These are phyloP conservation scores for Geotrichum carabidarum DNA, from an alignment of 1,139 yeast species.

Conservation along the genomic window DNA sequence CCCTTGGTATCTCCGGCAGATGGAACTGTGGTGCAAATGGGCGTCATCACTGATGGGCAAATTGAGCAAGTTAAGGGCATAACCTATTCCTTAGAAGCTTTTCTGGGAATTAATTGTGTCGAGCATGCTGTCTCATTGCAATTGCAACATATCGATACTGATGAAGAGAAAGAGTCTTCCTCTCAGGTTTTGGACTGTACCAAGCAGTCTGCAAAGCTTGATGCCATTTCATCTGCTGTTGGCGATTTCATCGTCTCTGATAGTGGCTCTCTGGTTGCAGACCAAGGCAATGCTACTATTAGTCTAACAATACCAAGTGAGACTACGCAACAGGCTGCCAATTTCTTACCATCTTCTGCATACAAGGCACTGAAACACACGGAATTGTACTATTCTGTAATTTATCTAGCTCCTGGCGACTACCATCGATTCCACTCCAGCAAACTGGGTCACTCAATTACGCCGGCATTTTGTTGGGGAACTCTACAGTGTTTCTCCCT, in stretches of 20 bases:
- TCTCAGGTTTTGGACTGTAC: slow-evolving; percentile 47
- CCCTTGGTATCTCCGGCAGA: slow-evolving; percentile 87
- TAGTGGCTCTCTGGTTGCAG: slow-evolving; percentile 23
- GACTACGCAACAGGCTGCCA: slow-evolving; percentile 24
- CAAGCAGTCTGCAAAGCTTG: slow-evolving; percentile 69
- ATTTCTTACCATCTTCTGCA: slow-evolving; percentile 30
- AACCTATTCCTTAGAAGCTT: slow-evolving; percentile 84
- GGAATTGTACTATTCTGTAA: slow-evolving; percentile 78
- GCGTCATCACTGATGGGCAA: slow-evolving; percentile 71
- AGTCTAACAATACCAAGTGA: slow-evolving; percentile 21
- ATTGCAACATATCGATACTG: slow-evolving; percentile 49
- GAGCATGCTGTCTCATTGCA: slow-evolving; percentile 56
- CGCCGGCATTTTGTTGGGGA: slow-evolving; percentile 97
- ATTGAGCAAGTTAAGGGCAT: slow-evolving; percentile 96
- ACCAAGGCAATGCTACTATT: slow-evolving; percentile 37
- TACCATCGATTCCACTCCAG: slow-evolving; percentile 96
- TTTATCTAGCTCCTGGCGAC: slow-evolving; percentile 95
- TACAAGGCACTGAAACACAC: slow-evolving; percentile 40
- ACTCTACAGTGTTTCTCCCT: slow-evolving; percentile 92
- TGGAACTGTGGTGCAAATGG: slow-evolving; percentile 82
- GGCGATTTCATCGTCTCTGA: slow-evolving; percentile 59
- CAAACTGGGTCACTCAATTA: slow-evolving; percentile 89
- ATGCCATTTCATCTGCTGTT: slow-evolving; percentile 67
- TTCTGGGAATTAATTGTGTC: slow-evolving; percentile 53
- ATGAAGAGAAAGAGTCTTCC: slow-evolving; percentile 12